Evolutionary conservation across 345 rosid genomes (phyloP), one percentile per base, ranked within the genome.

Genomic region (Noccaea bulbosa): DNA sequence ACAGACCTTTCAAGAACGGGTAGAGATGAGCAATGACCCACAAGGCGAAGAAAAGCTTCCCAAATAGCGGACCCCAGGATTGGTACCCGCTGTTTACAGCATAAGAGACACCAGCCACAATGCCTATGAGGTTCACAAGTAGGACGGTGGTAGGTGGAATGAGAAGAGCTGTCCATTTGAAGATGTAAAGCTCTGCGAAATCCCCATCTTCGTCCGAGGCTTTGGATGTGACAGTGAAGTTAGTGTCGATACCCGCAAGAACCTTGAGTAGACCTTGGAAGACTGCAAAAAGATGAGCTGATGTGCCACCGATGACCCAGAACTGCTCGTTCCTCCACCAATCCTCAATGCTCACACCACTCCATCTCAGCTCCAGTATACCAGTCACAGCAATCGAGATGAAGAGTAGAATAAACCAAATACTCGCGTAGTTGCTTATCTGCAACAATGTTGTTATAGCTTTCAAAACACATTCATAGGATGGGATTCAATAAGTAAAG

Each of bases 281-380:
- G 69, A 94, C 99, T 0, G 99, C 99, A 41, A 94, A 94, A 35
- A 94, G 93, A 80, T 94, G 99, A 48, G 99, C 98, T 0, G 99
- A 94, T 44, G 99, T 94, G 27, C 99, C 99, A 45, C 99, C 99
- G 3, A 94, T 94, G 71, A 93, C 98, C 98, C 98, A 93, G 76
- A 93, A 93, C 78, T 93, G 98, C 79, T 93, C 98, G 35, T 93
- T 94, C 71, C 99, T 94, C 99, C 99, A 94, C 99, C 96, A 94
- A 71, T 94, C 99, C 49, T 94, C 99, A 48, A 94, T 88, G 67
- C 96, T 76, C 30, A 94, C 87, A 52, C 97, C 96, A 40, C 98
- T 91, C 99, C 99, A 94, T 74, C 99, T 84, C 39, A 94, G 79
- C 83, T 94, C 99, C 32, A 94, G 83, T 52, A 94, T 94, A 54